Conservation (phyloP, 108 stramenopile genomes). For the Conticribra guillardii region DNA sequence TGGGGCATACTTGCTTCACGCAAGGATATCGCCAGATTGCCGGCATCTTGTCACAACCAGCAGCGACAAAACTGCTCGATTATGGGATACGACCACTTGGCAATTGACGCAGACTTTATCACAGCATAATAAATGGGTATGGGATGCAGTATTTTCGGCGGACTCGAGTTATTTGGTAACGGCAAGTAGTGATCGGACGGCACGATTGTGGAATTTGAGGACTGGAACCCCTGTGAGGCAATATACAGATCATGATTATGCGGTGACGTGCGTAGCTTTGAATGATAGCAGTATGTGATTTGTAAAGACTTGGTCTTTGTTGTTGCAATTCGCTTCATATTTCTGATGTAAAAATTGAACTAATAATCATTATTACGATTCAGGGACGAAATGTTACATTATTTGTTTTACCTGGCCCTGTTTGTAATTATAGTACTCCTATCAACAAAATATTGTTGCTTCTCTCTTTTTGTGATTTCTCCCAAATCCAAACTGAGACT, state of each 20-base stretch:
- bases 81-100: constrained; percentile 90
- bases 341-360: neutral
- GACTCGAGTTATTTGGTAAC: constrained; percentile 96
- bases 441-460: no score
- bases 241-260: constrained; percentile 92
- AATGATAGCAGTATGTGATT: constrained; percentile 88
- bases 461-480: no score
- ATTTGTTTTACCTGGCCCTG: no score
- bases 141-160: constrained; percentile 97
- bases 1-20: constrained; percentile 80
- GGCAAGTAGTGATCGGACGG: constrained; percentile 91
- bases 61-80: constrained; percentile 88
- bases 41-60: constrained; percentile 91
- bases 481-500: no score
- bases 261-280: constrained; percentile 97
- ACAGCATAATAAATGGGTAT: constrained; percentile 94
- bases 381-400: no score
- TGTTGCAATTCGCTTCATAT: neutral
- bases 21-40: constrained; percentile 84
- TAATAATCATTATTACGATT: no score
- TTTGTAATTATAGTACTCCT: no score
- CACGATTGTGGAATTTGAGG: constrained; percentile 94
- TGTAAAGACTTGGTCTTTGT: neutral
- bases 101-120: constrained; percentile 72
- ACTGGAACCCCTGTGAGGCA: constrained; percentile 89